Percentiles rank a stretch among this genome's conserved stretches.
Evolutionary conservation across 2,329 filamentous ascomycete genomes (phyloP).

Genomic region (Elsinoe australis): DNA sequence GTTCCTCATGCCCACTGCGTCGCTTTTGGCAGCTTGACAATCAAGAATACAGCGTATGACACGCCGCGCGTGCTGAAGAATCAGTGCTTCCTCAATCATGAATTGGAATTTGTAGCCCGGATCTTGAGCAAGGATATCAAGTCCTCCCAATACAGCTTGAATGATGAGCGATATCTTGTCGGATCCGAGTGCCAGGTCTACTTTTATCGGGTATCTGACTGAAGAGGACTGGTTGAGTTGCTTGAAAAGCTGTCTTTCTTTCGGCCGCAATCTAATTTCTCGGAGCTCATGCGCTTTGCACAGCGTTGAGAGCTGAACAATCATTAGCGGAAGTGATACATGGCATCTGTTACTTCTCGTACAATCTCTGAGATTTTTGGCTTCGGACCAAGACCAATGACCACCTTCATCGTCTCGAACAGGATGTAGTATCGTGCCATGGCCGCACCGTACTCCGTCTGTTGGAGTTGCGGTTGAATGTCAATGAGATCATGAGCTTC

Average conservation of each 20-base stretch:
- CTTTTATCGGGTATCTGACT: conserved; percentile 64
- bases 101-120: conserved; percentile 50
- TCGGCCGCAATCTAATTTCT: conserved; percentile 61
- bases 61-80: conserved; percentile 63
- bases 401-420: conserved; percentile 68
- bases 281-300: conserved; percentile 65
- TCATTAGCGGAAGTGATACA: neutral
- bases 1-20: conserved; percentile 59
- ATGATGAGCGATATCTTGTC: conserved; percentile 74
- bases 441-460: conserved; percentile 65
- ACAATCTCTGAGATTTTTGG: conserved; percentile 62
- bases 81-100: conserved; percentile 51
- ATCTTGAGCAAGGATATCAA: conserved; percentile 55
- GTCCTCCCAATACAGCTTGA: conserved; percentile 63
- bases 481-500: conserved; percentile 53
- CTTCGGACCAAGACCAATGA: conserved; percentile 55
- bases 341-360: conserved; percentile 30
- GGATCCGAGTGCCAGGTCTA: conserved; percentile 54
- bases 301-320: conserved; percentile 54
- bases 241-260: conserved; percentile 63
- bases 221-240: conserved; percentile 61
- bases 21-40: conserved; percentile 55
- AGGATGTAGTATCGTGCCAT: conserved; percentile 79
- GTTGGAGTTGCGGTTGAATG: conserved; percentile 32
- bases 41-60: conserved; percentile 69